Percentiles rank a stretch among this genome's conserved stretches.
Conservation (phyloP, 805 yeast species). For the Kodamaea kakaduensis region DNA sequence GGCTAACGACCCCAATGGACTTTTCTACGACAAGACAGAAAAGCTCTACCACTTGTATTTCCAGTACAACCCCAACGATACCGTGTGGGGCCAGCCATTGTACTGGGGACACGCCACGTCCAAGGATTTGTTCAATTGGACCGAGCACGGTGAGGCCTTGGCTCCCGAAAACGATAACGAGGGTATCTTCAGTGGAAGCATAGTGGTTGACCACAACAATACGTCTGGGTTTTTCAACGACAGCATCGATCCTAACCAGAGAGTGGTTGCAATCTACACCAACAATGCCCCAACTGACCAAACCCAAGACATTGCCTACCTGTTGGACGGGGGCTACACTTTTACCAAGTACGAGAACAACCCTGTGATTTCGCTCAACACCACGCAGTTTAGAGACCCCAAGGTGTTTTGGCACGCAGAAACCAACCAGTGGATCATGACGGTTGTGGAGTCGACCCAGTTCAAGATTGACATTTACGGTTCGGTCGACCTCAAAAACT, state of each 20-base stretch:
- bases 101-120: constrained; percentile 44
- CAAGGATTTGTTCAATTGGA: constrained; percentile 31
- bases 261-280: constrained; percentile 37
- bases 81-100: constrained; percentile 29
- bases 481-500: constrained; percentile 21
- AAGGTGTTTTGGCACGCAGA: constrained; percentile 32
- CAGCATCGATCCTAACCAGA: constrained; percentile 22
- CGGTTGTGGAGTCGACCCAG: constrained; percentile 25
- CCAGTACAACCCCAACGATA: constrained; percentile 34
- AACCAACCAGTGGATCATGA: constrained; percentile 27
- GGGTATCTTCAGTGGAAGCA: constrained; percentile 34
- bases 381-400: constrained; percentile 33
- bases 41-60: constrained; percentile 34
- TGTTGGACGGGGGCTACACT: constrained; percentile 33
- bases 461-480: constrained; percentile 24
- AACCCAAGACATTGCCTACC: constrained; percentile 31
- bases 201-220: constrained; percentile 34
- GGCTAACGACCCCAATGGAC: constrained; percentile 46
- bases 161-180: constrained; percentile 21
- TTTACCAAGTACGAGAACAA: constrained; percentile 25
- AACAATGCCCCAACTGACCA: constrained; percentile 21
- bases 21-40: constrained; percentile 27
- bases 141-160: constrained; percentile 29
- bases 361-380: constrained; percentile 28
- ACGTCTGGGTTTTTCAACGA: constrained; percentile 32